A percentile compares a stretch with the other conserved stretches of the same genome.
These are phyloP conservation scores for Pholiota molesta DNA, from an alignment of 768 basidiomycete genomes.

Conservation along the genomic window DNA sequence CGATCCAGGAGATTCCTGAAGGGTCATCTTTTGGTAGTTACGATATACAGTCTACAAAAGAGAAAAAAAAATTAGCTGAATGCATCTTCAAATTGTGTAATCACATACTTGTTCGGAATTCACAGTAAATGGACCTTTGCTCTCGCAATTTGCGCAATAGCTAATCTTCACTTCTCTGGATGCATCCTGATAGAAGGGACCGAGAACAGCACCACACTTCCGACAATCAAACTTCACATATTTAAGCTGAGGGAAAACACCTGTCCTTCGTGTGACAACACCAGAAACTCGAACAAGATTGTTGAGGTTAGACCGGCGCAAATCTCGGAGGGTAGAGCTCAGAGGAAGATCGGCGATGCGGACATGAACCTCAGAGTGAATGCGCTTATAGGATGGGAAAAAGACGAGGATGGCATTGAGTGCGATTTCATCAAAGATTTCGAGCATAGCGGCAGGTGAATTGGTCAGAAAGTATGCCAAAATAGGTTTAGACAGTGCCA, in stretches of 20 bases:
- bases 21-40: constrained; percentile 98
- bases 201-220: constrained; percentile 92
- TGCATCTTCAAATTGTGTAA: not conserved
- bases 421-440: constrained; percentile 95
- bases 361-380: constrained; percentile 97
- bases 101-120: constrained; percentile 89
- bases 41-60: constrained; percentile 85
- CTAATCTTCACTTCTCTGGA: constrained; percentile 92
- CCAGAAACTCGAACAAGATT: constrained; percentile 94
- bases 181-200: constrained; percentile 98
- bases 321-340: constrained; percentile 87
- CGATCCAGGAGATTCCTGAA: constrained; percentile 97
- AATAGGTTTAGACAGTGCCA: constrained; percentile 90
- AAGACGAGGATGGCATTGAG: constrained; percentile 92
- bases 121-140: constrained; percentile 92
- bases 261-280: constrained; percentile 93
- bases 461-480: constrained; percentile 98
- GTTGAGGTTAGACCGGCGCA: constrained; percentile 91
- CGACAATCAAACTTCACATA: constrained; percentile 99
- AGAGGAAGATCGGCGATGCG: constrained; percentile 94
- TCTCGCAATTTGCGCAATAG: constrained; percentile 93
- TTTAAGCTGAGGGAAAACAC: constrained; percentile 99
- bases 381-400: constrained; percentile 95
- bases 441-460: constrained; percentile 89
- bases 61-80: not conserved